Evolutionary conservation across 106 monocot species (phyloP).

Genomic region (Allium fistulosum): DNA sequence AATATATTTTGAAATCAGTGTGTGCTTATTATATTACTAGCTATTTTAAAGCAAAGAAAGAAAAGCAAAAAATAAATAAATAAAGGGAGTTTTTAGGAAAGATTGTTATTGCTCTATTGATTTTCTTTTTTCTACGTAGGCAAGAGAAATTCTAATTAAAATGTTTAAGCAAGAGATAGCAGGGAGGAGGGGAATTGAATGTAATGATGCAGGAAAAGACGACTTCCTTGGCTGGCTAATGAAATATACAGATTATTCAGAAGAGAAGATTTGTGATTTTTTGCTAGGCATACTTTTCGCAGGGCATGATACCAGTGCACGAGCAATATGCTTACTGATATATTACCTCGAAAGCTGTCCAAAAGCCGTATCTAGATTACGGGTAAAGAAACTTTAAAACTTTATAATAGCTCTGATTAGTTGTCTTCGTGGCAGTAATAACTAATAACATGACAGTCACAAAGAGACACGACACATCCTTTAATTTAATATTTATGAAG

Average conservation of each 20-base stretch:
- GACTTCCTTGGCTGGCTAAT: slow-evolving; percentile 15
- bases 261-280: slow-evolving; percentile 10
- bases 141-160: slow-evolving; percentile 4
- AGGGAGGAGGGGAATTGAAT: neutral
- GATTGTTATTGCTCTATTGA: neutral
- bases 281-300: slow-evolving; percentile 12
- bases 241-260: slow-evolving; percentile 11
- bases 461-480: too few species aligned
- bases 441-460: too few species aligned
- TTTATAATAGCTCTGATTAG: too few species aligned
- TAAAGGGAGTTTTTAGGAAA: neutral
- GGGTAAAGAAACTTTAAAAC: slow-evolving; percentile 2
- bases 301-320: slow-evolving; percentile 21
- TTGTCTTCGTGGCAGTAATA: too few species aligned
- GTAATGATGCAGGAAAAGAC: neutral
- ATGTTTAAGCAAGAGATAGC: slow-evolving; percentile 1
- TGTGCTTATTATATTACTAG: too few species aligned
- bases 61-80: too few species aligned
- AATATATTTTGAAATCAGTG: too few species aligned
- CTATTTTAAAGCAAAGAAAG: too few species aligned
- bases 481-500: too few species aligned
- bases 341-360: slow-evolving; percentile 24
- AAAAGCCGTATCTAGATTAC: slow-evolving; percentile 7
- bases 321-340: slow-evolving; percentile 11
- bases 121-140: neutral